Percentiles rank a stretch among this genome's conserved stretches.
Evolutionary conservation across 345 rosid species (phyloP).

Genomic region (Syzygium oleosum): DNA sequence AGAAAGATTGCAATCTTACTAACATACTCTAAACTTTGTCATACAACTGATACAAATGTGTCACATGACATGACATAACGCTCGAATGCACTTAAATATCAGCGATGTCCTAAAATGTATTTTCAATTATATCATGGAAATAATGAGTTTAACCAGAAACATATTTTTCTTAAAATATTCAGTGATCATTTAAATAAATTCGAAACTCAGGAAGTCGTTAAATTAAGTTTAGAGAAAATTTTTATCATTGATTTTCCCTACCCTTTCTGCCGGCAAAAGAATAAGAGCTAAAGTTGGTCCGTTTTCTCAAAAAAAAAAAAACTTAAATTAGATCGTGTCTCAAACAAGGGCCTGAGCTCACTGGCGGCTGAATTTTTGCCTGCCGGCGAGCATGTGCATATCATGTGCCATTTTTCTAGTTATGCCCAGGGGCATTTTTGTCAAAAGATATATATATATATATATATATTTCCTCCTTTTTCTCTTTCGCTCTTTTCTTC

Average conservation of each 20-base stretch:
- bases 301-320: background rate
- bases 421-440: background rate
- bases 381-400: background rate
- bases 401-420: background rate
- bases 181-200: background rate
- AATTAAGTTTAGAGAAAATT: background rate
- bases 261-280: background rate
- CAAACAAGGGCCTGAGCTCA: background rate
- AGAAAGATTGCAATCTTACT: background rate
- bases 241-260: background rate
- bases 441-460: background rate
- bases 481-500: background rate
- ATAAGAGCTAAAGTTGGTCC: background rate
- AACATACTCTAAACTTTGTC: background rate
- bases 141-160: background rate
- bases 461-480: background rate
- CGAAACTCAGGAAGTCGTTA: background rate
- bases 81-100: background rate
- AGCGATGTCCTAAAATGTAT: background rate
- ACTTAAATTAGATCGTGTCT: background rate
- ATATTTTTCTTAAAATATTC: background rate
- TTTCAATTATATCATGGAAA: background rate
- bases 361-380: fast-evolving
- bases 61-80: background rate
- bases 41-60: background rate